phyloP scores from a whole-genome alignment of 805 yeast genomes.

The Saccharomycopsis selenospora region DNA sequence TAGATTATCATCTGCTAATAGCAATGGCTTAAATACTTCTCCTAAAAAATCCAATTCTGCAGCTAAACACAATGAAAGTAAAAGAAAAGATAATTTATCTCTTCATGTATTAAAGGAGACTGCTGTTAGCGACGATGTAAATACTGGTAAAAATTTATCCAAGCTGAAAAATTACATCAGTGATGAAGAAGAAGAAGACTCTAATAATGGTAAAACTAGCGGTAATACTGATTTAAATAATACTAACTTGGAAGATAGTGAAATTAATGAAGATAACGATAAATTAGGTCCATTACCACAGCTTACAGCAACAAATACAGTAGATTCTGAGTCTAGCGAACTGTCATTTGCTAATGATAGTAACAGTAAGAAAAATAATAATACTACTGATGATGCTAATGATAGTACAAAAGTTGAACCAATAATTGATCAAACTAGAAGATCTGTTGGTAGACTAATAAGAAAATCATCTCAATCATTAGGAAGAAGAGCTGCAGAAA shows the following conservation, averaged over 20 bases:
- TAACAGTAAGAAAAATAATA: no score
- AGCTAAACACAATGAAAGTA: conserved; percentile 4
- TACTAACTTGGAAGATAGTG: conserved; percentile 8
- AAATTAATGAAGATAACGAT: conserved; percentile 14
- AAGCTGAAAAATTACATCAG: conserved; percentile 22
- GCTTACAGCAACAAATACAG: conserved; percentile 20
- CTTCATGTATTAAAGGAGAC: conserved; percentile 9
- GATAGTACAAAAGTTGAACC: conserved; percentile 41
- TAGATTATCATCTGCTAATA: conserved; percentile 5
- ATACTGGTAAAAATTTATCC: conserved; percentile 5
- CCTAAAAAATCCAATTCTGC: background rate
- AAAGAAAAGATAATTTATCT: background rate
- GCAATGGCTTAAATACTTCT: conserved; percentile 3
- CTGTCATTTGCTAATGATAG: background rate
- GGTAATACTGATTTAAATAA: conserved; percentile 1
- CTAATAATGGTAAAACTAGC: conserved; percentile 24
- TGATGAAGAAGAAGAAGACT: conserved; percentile 34
- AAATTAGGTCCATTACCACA: conserved; percentile 10
- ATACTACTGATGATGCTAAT: background rate
- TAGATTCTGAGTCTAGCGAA: conserved; percentile 24
- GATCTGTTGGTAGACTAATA: conserved; percentile 68
- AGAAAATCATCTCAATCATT: conserved; percentile 71
- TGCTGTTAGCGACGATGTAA: conserved; percentile 2
- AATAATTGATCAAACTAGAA: conserved; percentile 59
- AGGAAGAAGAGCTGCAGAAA: conserved; percentile 78